Percentiles rank a stretch among this genome's conserved stretches.
Evolutionary conservation across 2,329 filamentous ascomycete genomes (phyloP).

Genomic region (Hortaea sp.): DNA sequence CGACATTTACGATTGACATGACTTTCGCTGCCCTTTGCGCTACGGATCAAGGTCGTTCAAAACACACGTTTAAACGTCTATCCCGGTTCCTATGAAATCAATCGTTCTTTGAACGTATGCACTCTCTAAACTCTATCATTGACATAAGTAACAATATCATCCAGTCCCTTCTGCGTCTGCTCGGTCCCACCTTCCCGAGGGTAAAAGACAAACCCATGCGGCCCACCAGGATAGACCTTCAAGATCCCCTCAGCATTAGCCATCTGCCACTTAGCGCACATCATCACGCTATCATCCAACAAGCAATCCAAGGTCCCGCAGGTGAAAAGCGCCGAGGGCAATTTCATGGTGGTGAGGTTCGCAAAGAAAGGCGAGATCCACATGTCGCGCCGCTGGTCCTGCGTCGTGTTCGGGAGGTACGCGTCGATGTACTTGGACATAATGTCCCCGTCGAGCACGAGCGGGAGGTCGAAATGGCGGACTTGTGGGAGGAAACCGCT

Average conservation of each 20-base stretch:
- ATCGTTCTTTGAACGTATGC: no score
- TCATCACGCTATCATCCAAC: conserved; percentile 43
- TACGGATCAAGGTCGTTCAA: no score
- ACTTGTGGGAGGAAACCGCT: conserved; percentile 33
- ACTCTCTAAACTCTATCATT: conserved; percentile 14
- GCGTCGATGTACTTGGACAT: conserved; percentile 39
- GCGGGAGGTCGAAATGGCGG: conserved; percentile 29
- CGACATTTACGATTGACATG: neutral
- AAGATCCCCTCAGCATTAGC: conserved; percentile 41
- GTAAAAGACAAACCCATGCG: conserved; percentile 44
- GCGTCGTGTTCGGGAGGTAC: conserved; percentile 33
- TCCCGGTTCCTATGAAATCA: no score
- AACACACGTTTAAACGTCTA: no score
- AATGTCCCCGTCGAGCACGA: conserved; percentile 38
- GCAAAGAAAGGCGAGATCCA: conserved; percentile 42
- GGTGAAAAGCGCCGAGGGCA: conserved; percentile 46
- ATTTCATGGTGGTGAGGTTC: conserved; percentile 27
- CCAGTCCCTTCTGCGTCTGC: conserved; percentile 28
- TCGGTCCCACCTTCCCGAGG: conserved; percentile 22
- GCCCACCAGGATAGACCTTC: conserved; percentile 43
- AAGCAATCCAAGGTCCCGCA: conserved; percentile 46
- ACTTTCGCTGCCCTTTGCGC: no score
- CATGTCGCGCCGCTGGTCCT: conserved; percentile 34
- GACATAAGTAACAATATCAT: conserved; percentile 32
- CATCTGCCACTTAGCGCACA: conserved; percentile 46